phyloP scores from a whole-genome alignment of 441 rosid species.

The Viola pubescens region DNA sequence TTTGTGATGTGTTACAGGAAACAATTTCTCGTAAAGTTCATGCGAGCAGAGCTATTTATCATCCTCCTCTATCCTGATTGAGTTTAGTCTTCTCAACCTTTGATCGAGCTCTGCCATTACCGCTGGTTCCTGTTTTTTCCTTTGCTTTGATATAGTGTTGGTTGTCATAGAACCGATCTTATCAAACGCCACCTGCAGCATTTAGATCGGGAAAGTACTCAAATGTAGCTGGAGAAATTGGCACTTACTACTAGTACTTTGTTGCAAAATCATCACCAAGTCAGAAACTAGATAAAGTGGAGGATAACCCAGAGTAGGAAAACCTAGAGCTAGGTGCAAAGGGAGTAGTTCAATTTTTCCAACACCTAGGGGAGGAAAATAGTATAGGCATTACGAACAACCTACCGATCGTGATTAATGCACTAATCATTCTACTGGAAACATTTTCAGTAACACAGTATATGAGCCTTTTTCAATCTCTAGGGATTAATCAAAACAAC shows the following conservation, averaged over 20 bases:
- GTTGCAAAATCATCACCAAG: neutral
- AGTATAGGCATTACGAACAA: too few species aligned
- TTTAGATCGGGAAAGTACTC: constrained; percentile 4
- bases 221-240: neutral
- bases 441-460: too few species aligned
- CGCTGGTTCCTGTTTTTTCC: constrained; percentile 96
- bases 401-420: too few species aligned
- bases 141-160: constrained; percentile 76
- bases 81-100: constrained; percentile 74
- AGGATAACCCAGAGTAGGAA: neutral
- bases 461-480: too few species aligned
- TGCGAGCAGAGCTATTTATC: constrained; percentile 22
- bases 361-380: too few species aligned
- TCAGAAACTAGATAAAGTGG: neutral
- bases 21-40: constrained; percentile 10
- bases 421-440: too few species aligned
- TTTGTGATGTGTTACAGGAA: constrained; percentile 9
- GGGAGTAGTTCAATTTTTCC: too few species aligned
- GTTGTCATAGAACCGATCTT: constrained; percentile 83
- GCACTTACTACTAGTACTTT: neutral
- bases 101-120: constrained; percentile 95
- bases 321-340: too few species aligned
- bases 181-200: constrained; percentile 81
- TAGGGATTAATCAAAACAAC: too few species aligned
- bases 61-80: constrained; percentile 36